Percentiles rank a stretch among this genome's conserved stretches.
Conservation (phyloP, 2,329 filamentous ascomycete species). For the Fusarium haematococcum region DNA sequence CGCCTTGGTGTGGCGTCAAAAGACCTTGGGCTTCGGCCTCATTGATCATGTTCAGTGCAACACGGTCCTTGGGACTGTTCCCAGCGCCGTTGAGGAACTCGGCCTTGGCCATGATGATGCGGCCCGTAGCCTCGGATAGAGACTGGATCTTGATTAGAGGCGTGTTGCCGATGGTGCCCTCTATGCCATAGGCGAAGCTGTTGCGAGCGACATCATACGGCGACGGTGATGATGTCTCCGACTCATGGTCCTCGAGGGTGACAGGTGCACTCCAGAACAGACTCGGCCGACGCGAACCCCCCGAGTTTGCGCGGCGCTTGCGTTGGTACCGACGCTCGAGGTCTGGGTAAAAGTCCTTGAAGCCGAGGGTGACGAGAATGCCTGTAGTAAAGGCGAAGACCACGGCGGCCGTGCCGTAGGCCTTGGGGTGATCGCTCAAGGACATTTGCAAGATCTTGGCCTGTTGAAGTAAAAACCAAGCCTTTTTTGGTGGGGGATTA, state of each 20-base stretch:
- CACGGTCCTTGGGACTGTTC: slow-evolving; percentile 93
- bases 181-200: slow-evolving; percentile 79
- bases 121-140: slow-evolving; percentile 86
- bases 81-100: slow-evolving; percentile 97
- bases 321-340: slow-evolving; percentile 73
- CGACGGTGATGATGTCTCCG: slow-evolving; percentile 38
- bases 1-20: slow-evolving; percentile 82
- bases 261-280: slow-evolving; percentile 62
- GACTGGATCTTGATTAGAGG: slow-evolving; percentile 88
- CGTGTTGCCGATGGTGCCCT: slow-evolving; percentile 93
- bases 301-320: slow-evolving; percentile 46
- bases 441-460: slow-evolving; percentile 59
- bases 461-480: slow-evolving; percentile 3
- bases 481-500: slow-evolving; percentile 5
- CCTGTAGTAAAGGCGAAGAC: slow-evolving; percentile 82
- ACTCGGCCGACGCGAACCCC: slow-evolving; percentile 53
- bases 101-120: slow-evolving; percentile 91
- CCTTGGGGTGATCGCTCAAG: slow-evolving; percentile 69
- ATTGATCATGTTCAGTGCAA: slow-evolving; percentile 89
- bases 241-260: slow-evolving; percentile 67
- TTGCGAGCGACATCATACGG: slow-evolving; percentile 46
- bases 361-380: slow-evolving; percentile 78
- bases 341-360: slow-evolving; percentile 84
- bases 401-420: slow-evolving; percentile 74
- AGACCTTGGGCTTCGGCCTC: slow-evolving; percentile 83